Conservation (phyloP, 768 basidiomycete species). For the Aureoboletus auriporus region DNA sequence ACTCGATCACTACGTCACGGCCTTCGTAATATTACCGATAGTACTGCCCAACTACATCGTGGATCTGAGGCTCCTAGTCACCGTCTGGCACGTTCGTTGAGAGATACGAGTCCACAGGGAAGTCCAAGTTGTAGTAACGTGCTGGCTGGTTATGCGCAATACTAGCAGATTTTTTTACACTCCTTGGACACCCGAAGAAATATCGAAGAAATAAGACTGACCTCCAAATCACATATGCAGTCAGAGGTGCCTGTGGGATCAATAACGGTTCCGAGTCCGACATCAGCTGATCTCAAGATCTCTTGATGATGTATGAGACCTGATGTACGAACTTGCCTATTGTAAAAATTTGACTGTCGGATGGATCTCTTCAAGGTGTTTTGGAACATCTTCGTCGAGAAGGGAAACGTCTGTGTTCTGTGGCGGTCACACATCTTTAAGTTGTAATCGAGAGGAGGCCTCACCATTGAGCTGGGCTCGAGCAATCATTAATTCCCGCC, state of each 20-base stretch:
- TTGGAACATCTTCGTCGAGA: background rate
- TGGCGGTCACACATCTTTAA: background rate
- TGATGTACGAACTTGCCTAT: background rate
- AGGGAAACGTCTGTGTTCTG: background rate
- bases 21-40: no score
- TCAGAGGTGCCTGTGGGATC: background rate
- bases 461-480: background rate
- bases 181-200: no score
- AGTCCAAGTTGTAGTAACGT: no score
- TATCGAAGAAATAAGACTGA: background rate
- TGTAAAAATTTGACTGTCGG: background rate
- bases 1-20: no score
- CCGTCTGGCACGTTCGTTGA: background rate
- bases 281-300: background rate
- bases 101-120: background rate
- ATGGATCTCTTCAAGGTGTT: background rate
- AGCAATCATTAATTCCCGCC: background rate
- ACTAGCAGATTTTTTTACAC: no score
- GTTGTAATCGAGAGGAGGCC: background rate
- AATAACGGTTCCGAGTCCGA: background rate
- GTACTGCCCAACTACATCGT: background rate
- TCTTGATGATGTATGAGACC: no score
- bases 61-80: background rate
- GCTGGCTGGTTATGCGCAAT: no score
- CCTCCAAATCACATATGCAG: background rate